These are phyloP conservation scores for Plectranthus barbatus DNA, from an alignment of 257 asterid species.

Conservation along the genomic window DNA sequence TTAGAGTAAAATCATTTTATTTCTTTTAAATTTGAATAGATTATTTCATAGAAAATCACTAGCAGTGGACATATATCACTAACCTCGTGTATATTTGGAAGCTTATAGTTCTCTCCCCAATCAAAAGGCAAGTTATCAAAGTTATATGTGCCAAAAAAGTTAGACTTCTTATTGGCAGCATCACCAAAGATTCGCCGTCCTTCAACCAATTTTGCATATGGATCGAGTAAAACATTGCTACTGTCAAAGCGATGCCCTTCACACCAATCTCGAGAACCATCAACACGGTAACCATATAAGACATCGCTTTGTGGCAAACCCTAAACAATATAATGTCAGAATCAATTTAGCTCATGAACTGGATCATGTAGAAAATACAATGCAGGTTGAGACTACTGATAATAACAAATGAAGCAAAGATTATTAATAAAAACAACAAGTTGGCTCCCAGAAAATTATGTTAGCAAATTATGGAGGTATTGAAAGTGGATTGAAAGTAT, in stretches of 20 bases:
- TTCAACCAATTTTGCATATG: constrained; percentile 87
- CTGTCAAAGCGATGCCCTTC: constrained; percentile 87
- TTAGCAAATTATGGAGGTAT: constrained; percentile 10
- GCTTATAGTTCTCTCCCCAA: constrained; percentile 85
- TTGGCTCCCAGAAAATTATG: not conserved
- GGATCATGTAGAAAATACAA: constrained; percentile 8
- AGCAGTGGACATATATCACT: constrained; percentile 16
- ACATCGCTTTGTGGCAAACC: constrained; percentile 68
- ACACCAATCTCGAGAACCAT: constrained; percentile 82
- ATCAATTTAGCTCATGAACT: constrained; percentile 13
- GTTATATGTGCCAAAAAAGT: constrained; percentile 71
- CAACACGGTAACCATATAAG: constrained; percentile 67
- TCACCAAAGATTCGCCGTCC: constrained; percentile 88
- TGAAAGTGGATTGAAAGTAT: not conserved
- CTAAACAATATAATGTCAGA: constrained; percentile 24
- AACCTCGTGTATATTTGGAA: constrained; percentile 91
- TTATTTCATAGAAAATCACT: not conserved
- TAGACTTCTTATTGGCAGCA: constrained; percentile 49
- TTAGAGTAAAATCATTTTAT: not conserved
- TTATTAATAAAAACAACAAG: not conserved
- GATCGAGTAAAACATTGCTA: constrained; percentile 61
- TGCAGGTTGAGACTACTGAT: not conserved
- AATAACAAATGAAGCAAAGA: not conserved
- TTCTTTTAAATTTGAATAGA: not conserved
- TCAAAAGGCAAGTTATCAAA: constrained; percentile 68